Percentiles rank a stretch among this genome's conserved stretches.
Conservation (phyloP, 2,329 filamentous ascomycete species). For the Colletotrichum orchidophilum region DNA sequence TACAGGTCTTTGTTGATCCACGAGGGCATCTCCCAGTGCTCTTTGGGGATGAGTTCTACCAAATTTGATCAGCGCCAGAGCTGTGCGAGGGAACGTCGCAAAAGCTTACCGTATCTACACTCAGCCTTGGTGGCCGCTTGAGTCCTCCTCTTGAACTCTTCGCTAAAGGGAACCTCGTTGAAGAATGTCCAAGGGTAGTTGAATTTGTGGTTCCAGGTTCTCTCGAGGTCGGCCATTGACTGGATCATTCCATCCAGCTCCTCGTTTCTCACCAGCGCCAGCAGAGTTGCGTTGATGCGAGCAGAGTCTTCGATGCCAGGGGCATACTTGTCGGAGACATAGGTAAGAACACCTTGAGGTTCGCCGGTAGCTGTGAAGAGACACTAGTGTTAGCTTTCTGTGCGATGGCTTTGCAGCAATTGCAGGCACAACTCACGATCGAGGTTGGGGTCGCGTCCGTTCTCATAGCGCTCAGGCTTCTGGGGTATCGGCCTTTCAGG, state of each 20-base stretch:
- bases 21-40: slow-evolving; percentile 90
- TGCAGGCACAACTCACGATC: slow-evolving; percentile 71
- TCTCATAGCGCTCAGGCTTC: slow-evolving; percentile 39
- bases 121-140: slow-evolving; percentile 86
- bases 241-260: slow-evolving; percentile 86
- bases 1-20: slow-evolving; percentile 95
- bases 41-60: slow-evolving; percentile 86
- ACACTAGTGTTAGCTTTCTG: slow-evolving; percentile 14
- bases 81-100: background rate
- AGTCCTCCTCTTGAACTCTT: slow-evolving; percentile 90
- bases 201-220: slow-evolving; percentile 98
- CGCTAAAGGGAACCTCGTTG: slow-evolving; percentile 92
- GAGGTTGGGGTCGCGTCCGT: slow-evolving; percentile 78
- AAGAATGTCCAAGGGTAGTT: slow-evolving; percentile 99
- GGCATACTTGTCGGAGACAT: slow-evolving; percentile 80
- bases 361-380: slow-evolving; percentile 77
- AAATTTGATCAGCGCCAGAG: slow-evolving; percentile 26
- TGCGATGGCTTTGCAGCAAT: background rate
- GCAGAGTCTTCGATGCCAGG: slow-evolving; percentile 78
- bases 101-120: slow-evolving; percentile 78
- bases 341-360: slow-evolving; percentile 78
- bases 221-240: slow-evolving; percentile 90
- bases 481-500: slow-evolving; percentile 55
- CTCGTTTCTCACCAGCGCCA: slow-evolving; percentile 91
- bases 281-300: slow-evolving; percentile 91